Evolutionary conservation across 495 filamentous ascomycete species (phyloP), one percentile per base, ranked within the genome.

Genomic region (Astrothelium subdiscretum): DNA sequence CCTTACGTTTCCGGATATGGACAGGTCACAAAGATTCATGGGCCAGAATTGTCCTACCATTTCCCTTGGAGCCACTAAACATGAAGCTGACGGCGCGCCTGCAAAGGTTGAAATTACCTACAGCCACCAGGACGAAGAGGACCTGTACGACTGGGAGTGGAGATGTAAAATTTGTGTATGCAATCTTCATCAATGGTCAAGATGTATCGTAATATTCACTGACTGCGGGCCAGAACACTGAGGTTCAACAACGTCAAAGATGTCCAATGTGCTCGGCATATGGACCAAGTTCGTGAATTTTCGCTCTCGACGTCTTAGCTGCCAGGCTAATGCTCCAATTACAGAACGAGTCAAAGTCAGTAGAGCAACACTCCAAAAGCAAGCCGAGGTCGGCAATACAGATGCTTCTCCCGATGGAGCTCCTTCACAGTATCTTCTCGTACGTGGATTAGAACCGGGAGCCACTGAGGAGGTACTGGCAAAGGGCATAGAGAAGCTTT

Each of bases 381-480:
- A 24, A 29, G 4, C 48, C 10, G 48, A 54, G 29, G 20, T 54
- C 20, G 91, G 91, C 24, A 87, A 91, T 67, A 90, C 88, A 44
- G 92, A 95, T 72, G 88, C 84, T 51, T 86, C 87, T 8, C 81
- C 86, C 3, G 85, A 92, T 48, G 81, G 83, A 54, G 81, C 81
- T 3, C 83, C 89, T 1, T 92, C 89, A 1, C 90, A 94, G 59
- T 92, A 92, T 63, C 76, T 96, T 18, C 80, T 96, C 3, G 77
- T 96, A 32, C 83, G 89, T 51, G 83, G 83, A 18, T 76, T 96
- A n/a, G 86, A 91, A 43, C 70, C 81, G 5, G 83, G 85, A 2
- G 85, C 91, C 24, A 88, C 79, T 20, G 91, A 95, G 71, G 82
- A 91, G 62, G 77, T 91, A 13, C 77, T 95, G 1, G 87, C 89